Evolutionary conservation across 208 protist species (phyloP), one percentile per base, ranked within the genome.

Genomic region (Crithidia sp.): DNA sequence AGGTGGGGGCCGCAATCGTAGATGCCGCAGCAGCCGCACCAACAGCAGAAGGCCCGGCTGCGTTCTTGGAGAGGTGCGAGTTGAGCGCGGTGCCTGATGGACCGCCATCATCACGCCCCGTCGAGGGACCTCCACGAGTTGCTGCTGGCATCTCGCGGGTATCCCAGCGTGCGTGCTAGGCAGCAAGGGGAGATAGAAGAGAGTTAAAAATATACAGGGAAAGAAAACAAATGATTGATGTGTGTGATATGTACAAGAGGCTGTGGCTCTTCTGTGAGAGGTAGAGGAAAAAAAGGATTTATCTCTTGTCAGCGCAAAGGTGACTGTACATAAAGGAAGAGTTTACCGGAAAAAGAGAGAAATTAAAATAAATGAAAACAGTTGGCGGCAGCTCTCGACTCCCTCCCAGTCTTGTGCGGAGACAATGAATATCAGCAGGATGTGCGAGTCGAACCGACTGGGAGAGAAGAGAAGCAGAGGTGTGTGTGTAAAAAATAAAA

Each of bases 11-110:
- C 0, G 57, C 37, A 5, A 7, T 44, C 17, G 54, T 2, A 2
- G n/a, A 44, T 37, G 63, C 71, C 8, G 55, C 71, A 47, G 58
- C 50, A 5, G 62, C 43, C 16, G 53, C 41, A 4, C 41, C 53
- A 28, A 13, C 52, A 10, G 2, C 45, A 10, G 41, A 4, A 0
- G 36, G 12, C 2, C 36, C 16, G 7, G 60, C 14, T 41, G 60
- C 41, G 4, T 17, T 8, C 7, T 7, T 37, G 17, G 39, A 28
- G 28, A 28, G 2, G 0, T 49, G 45, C 45, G 45, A 49, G 9
- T 0, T 49, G 2, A 14, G 45, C 45, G 45, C 45, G 45, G 45
- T 49, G 45, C 45, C 12, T 13, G 12, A 14, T 13, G 7, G 7
- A 2, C 45, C 45, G 45, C 45, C 45, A 13, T 49, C 45, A 13